phyloP scores from a whole-genome alignment of 208 protist genomes.

The Trypanosoma brucei region DNA sequence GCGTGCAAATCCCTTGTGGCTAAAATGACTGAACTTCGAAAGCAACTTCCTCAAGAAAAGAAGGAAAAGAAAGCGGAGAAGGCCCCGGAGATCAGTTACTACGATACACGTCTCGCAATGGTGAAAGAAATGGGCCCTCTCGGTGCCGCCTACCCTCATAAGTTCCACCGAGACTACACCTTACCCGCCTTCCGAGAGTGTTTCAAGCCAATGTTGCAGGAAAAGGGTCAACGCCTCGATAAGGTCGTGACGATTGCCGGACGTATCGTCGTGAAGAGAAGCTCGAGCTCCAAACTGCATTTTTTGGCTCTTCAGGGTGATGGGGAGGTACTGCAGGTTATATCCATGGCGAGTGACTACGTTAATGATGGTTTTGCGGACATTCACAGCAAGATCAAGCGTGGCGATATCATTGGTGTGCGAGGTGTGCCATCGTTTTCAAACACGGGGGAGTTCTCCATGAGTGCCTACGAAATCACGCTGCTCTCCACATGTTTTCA shows the following conservation, averaged over 20 bases:
- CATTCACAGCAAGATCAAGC: constrained; percentile 86
- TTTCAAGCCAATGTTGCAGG: constrained; percentile 55
- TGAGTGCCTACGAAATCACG: constrained; percentile 79
- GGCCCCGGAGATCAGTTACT: constrained; percentile 66
- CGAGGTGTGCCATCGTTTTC: constrained; percentile 87
- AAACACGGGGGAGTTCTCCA: constrained; percentile 88
- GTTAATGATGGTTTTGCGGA: constrained; percentile 72
- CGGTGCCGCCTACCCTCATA: constrained; percentile 96
- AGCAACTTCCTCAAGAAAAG: constrained; percentile 36
- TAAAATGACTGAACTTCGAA: constrained; percentile 70
- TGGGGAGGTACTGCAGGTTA: constrained; percentile 93
- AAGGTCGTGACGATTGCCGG: constrained; percentile 87
- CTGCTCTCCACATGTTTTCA: constrained; percentile 97
- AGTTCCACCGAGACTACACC: constrained; percentile 89
- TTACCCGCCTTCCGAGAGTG: constrained; percentile 87
- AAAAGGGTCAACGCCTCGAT: constrained; percentile 40
- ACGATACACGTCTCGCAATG: constrained; percentile 83
- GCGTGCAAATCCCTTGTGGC: constrained; percentile 69
- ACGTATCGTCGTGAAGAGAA: constrained; percentile 76
- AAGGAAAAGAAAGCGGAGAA: constrained; percentile 56
- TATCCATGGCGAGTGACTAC: constrained; percentile 69
- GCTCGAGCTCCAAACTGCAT: constrained; percentile 91
- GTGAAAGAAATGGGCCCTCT: constrained; percentile 82
- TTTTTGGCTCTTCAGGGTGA: constrained; percentile 97
- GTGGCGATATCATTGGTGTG: constrained; percentile 99